Evolutionary conservation across 768 basidiomycete genomes (phyloP).

Genomic region (Harrya chromipes): DNA sequence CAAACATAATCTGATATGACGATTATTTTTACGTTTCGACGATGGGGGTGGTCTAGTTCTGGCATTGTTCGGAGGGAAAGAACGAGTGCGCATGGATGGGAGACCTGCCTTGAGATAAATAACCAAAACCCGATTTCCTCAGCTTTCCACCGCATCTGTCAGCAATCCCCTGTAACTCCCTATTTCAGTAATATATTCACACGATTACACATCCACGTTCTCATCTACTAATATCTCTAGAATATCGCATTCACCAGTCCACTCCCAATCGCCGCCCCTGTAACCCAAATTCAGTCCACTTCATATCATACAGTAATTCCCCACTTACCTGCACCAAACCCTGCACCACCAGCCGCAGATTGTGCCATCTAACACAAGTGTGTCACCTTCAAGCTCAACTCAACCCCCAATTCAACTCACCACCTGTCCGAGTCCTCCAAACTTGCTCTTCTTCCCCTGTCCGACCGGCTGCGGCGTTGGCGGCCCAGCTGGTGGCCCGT

Average conservation of each 20-base stretch:
- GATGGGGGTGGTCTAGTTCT: slow-evolving; percentile 8
- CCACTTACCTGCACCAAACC: slow-evolving; percentile 45
- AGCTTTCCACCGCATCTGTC: slow-evolving; percentile 30
- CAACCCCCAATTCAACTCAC: slow-evolving; percentile 22
- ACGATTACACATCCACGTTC: slow-evolving; percentile 15
- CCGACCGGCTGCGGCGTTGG: slow-evolving; percentile 34
- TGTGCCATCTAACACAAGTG: slow-evolving; percentile 24
- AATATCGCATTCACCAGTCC: slow-evolving; percentile 48
- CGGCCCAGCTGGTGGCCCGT: slow-evolving; percentile 33
- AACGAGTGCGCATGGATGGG: slow-evolving; percentile 23
- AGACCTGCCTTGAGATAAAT: slow-evolving; percentile 25
- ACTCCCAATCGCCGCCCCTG: slow-evolving; percentile 45
- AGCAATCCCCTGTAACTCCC: slow-evolving; percentile 25
- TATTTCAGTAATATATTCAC: slow-evolving; percentile 21
- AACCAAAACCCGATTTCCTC: slow-evolving; percentile 26
- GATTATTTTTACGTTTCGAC: slow-evolving; percentile 29
- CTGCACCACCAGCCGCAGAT: slow-evolving; percentile 40
- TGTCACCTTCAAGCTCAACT: neutral
- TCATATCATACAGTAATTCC: too few relatives aligned
- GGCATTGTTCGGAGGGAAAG: slow-evolving; percentile 17
- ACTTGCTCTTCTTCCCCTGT: slow-evolving; percentile 38
- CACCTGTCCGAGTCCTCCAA: slow-evolving; percentile 38
- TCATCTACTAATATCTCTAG: slow-evolving; percentile 27
- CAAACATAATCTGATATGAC: slow-evolving; percentile 36
- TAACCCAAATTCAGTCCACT: neutral